Conservation (phyloP, 306 rosid species). For the Casuarina glauca region DNA sequence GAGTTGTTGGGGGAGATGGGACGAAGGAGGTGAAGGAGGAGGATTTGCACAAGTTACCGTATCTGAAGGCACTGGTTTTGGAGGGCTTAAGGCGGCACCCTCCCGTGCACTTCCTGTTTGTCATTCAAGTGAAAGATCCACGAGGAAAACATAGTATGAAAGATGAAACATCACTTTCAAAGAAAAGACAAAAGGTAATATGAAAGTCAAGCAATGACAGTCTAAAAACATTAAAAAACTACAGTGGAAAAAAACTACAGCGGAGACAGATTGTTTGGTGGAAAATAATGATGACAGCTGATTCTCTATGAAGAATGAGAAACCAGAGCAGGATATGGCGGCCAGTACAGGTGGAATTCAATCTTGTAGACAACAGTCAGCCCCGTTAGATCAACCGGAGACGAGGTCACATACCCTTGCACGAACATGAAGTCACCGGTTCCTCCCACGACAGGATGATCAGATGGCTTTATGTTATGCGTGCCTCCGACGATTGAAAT, state of each 20-base stretch:
- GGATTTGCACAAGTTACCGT: conserved; percentile 33
- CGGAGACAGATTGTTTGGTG: background rate
- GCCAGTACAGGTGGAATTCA: conserved; percentile 76
- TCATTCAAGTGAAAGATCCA: background rate
- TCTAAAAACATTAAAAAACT: too few species aligned
- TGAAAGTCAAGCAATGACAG: too few species aligned
- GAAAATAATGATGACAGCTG: too few species aligned
- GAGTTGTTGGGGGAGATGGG: background rate
- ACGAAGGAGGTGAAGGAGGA: conserved; percentile 32
- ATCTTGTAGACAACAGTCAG: conserved; percentile 54
- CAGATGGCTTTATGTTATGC: conserved; percentile 42
- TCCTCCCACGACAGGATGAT: conserved; percentile 78
- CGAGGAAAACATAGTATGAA: background rate
- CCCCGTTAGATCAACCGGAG: conserved; percentile 51
- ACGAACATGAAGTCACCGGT: conserved; percentile 73
- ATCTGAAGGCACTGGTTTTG: conserved; percentile 43
- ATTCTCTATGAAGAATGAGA: conserved; percentile 11
- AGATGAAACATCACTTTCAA: background rate
- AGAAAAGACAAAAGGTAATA: background rate
- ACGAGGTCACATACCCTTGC: conserved; percentile 67
- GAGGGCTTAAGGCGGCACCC: conserved; percentile 49
- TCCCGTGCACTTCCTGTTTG: conserved; percentile 31
- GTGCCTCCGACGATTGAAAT: conserved; percentile 64
- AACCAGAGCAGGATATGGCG: conserved; percentile 59
- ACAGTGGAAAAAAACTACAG: background rate